Base-by-base conservation (phyloP, 495 filamentous ascomycete species). In the Aspergillus homomorphus region DNA sequence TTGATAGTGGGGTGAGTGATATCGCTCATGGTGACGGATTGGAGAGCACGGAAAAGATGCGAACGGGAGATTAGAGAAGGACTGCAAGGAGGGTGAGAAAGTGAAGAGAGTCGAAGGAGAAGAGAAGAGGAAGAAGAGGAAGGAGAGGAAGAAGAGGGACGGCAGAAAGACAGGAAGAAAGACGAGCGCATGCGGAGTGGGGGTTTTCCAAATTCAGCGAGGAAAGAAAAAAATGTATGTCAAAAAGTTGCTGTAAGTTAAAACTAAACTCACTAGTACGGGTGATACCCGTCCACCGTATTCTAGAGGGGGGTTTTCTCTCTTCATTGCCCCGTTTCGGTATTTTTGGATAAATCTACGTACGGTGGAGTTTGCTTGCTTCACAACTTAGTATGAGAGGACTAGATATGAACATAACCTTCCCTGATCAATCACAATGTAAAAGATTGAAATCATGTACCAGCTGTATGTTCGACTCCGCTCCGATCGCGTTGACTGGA, bases 1-100 rank as follows among this genome's bases (percentile, higher is more conserved):
- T 86, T 73, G 68, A 84, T 84, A 59, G 82, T 83, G 60, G 81
- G 80, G 74, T 84, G 81, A 54, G 74, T 75, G 68, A 84, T 81
- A 58, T 84, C 80, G 71, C 71, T 75, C 81, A 84, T 84, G 43
- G 50, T 77, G 72, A 62, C 61, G 57, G 64, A 67, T 42, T 62
- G 53, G 50, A 62, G 63, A 51, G 48, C 51, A 60, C 38, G 60
- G 52, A 42, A 56, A 51, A 52, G 57, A 57, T 38, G 44, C 53
- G 30, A 18, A 53, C n/a, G 46, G 54, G 48, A 42, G 43, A 58
- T 51, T 7, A 60, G 42, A 51, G 59, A 51, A 54, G 56, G 43
- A 46, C 33, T 5, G 10, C 4, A 12, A 52, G 58, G 59, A 63
- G 54, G 63, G 52, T 61, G 66, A 60, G 65, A 65, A 52, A 42